Conservation (phyloP, 2,329 filamentous ascomycete species). For the Fusarium metavorans region DNA sequence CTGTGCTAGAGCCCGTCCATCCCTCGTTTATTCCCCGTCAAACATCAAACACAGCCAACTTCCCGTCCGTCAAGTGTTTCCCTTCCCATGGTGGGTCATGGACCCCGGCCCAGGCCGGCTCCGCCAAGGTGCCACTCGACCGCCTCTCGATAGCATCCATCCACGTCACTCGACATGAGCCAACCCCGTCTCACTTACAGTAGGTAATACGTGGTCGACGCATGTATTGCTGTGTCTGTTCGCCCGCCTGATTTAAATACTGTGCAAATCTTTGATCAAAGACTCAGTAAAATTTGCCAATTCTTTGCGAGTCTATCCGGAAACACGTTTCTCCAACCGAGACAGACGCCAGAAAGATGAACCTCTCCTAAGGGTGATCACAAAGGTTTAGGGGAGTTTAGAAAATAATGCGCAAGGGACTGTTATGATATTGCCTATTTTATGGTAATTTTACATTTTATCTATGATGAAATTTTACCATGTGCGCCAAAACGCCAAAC, state of each 20-base stretch:
- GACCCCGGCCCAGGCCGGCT: conserved; percentile 11
- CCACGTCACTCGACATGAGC: conserved; percentile 34
- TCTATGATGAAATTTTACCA: not conserved
- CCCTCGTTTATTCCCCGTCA: conserved; percentile 33
- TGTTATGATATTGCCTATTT: not conserved
- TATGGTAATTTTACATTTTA: not conserved
- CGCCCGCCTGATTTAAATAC: not conserved
- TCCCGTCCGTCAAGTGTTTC: conserved; percentile 32
- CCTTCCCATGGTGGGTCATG: conserved; percentile 25
- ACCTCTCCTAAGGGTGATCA: not conserved
- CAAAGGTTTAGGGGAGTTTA: not conserved
- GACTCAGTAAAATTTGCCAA: not conserved
- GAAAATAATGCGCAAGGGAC: not conserved
- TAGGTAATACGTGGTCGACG: conserved; percentile 2
- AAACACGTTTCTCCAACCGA: not conserved
- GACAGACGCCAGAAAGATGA: not conserved
- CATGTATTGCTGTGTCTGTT: not conserved
- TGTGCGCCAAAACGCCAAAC: not conserved
- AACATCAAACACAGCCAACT: conserved; percentile 36
- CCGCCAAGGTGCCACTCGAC: conserved; percentile 20
- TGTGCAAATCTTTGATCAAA: not conserved
- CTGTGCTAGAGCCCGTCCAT: conserved; percentile 34
- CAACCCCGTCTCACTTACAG: conserved; percentile 32
- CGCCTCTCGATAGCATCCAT: conserved; percentile 34
- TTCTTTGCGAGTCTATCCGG: not conserved